Conservation (phyloP, 257 asterid species). For the Marsdenia floribunda region DNA sequence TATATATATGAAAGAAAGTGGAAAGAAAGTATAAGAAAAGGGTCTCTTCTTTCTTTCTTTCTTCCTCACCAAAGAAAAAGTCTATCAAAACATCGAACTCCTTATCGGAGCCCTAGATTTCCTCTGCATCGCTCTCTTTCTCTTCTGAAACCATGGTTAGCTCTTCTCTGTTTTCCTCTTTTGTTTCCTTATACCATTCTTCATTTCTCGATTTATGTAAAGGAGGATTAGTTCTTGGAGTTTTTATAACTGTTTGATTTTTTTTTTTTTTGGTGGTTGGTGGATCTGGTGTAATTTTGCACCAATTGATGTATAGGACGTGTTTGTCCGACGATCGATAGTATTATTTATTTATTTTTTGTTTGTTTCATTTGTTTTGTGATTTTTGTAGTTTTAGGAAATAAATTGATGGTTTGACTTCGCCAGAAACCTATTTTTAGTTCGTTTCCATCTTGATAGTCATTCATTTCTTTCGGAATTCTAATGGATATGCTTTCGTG, state of each 20-base stretch:
- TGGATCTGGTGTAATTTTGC: conserved; percentile 21
- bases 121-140: conserved; percentile 23
- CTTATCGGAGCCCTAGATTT: conserved; percentile 36
- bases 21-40: neutral
- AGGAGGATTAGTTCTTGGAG: no score
- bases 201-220: neutral
- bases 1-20: neutral
- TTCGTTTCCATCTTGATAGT: neutral
- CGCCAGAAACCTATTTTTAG: neutral
- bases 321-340: neutral
- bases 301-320: neutral
- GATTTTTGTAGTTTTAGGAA: neutral
- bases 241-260: neutral
- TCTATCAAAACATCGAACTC: conserved; percentile 16
- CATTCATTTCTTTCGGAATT: neutral
- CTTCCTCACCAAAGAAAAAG: conserved; percentile 9
- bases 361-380: neutral
- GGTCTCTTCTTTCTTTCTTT: conserved; percentile 1
- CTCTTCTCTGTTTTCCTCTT: neutral
- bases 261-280: neutral
- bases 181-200: neutral
- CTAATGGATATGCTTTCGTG: neutral
- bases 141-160: conserved; percentile 27
- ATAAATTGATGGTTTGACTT: conserved; percentile 5
- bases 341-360: neutral